Percentiles rank a stretch among this genome's conserved stretches.
Conservation (phyloP, 306 rosid species). For the Castanea sativa region DNA sequence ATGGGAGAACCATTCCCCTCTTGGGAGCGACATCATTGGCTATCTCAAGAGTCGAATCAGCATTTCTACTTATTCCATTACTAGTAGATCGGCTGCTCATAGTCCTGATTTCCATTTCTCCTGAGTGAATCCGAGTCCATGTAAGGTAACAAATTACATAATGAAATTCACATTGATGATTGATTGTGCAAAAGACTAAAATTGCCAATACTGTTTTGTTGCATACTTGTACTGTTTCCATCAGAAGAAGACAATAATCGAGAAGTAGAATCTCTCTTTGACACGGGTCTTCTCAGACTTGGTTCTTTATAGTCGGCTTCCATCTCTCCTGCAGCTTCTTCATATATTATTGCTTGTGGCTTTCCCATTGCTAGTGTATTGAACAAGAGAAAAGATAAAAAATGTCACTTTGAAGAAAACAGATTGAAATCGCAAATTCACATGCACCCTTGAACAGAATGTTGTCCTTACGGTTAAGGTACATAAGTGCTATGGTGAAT, state of each 20-base stretch:
- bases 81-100: conserved; percentile 62
- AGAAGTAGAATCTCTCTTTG: conserved; percentile 36
- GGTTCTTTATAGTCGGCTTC: conserved; percentile 50
- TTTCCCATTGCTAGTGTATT: conserved; percentile 61
- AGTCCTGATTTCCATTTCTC: conserved; percentile 72
- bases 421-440: conserved; percentile 1
- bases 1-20: conserved; percentile 95
- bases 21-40: conserved; percentile 61
- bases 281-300: conserved; percentile 61
- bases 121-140: conserved; percentile 33
- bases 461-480: conserved; percentile 66
- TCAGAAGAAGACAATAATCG: conserved; percentile 57
- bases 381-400: conserved; percentile 6
- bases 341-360: conserved; percentile 77
- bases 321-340: conserved; percentile 68
- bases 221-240: conserved; percentile 71
- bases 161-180: not conserved
- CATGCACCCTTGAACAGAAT: conserved; percentile 10
- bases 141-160: conserved; percentile 17
- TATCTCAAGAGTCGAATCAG: conserved; percentile 40
- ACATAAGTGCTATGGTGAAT: conserved; percentile 79
- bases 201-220: not conserved
- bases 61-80: conserved; percentile 29
- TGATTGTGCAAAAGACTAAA: not conserved
- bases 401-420: conserved; percentile 7